A percentile compares a stretch with the other conserved stretches of the same genome.
Evolutionary conservation across 306 rosid species (phyloP).

Genomic region (Rosa persica): DNA sequence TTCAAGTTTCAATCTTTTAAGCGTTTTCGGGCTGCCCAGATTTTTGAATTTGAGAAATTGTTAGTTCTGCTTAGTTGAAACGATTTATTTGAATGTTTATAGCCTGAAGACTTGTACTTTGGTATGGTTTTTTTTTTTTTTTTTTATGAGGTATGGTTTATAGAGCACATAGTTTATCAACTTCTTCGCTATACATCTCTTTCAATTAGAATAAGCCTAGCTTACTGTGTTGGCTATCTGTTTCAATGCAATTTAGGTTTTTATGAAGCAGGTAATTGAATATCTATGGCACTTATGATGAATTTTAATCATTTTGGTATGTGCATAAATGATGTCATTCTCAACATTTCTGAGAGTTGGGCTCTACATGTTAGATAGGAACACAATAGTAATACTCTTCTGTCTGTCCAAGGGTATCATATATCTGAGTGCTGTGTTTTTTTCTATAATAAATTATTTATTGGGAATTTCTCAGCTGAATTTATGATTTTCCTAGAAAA

Average conservation of each 20-base stretch:
- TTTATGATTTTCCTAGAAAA: not conserved
- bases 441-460: not conserved
- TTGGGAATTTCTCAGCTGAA: slow-evolving; percentile 1
- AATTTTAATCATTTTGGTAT: not conserved
- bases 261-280: not conserved
- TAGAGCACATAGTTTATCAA: not conserved
- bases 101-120: not conserved
- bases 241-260: not conserved
- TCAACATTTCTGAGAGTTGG: not conserved
- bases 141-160: not conserved
- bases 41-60: not conserved
- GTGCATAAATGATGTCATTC: too few species aligned
- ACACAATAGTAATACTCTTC: not conserved
- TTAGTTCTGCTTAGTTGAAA: not conserved
- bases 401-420: not conserved
- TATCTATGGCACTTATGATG: not conserved
- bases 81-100: not conserved
- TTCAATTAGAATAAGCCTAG: not conserved
- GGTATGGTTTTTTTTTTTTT: not conserved
- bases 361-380: not conserved
- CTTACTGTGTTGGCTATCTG: not conserved
- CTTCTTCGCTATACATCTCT: not conserved
- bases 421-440: not conserved
- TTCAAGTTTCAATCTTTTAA: not conserved
- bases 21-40: not conserved